Percentiles rank a stretch among this genome's conserved stretches.
Evolutionary conservation across 306 rosid genomes (phyloP).

Genomic region (Pyrus communis): DNA sequence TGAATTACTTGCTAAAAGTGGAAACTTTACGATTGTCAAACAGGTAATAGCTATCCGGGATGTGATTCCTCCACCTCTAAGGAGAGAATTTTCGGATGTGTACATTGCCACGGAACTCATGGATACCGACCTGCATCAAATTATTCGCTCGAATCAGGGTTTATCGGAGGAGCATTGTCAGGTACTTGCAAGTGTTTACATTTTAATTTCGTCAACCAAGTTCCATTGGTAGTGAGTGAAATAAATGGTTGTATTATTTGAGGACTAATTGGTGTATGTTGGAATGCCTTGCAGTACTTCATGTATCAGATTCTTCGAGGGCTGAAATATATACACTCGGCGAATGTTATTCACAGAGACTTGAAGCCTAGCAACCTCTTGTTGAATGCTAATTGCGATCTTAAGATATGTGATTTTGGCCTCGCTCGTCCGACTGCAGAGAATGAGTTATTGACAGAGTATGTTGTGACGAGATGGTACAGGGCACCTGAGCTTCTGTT

Average conservation of each 20-base stretch:
- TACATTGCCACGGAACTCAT: conserved; percentile 73
- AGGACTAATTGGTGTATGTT: conserved; percentile 16
- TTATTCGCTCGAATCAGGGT: conserved; percentile 83
- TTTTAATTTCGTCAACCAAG: not conserved
- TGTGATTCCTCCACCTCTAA: conserved; percentile 85
- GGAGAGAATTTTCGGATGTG: conserved; percentile 87
- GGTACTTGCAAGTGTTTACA: conserved; percentile 20
- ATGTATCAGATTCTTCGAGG: conserved; percentile 96
- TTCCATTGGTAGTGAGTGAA: not conserved
- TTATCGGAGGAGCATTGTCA: conserved; percentile 95
- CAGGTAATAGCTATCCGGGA: conserved; percentile 84
- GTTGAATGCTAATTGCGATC: conserved; percentile 84
- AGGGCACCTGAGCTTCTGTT: conserved; percentile 93
- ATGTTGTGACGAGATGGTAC: conserved; percentile 97
- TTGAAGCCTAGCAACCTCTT: conserved; percentile 88
- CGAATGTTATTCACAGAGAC: conserved; percentile 89
- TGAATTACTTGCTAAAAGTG: not conserved
- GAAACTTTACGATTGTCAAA: conserved; percentile 22
- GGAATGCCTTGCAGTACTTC: conserved; percentile 76
- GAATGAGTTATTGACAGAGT: conserved; percentile 85
- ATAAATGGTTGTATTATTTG: not conserved
- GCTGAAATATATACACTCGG: conserved; percentile 83
- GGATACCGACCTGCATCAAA: conserved; percentile 98
- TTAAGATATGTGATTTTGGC: conserved; percentile 92
- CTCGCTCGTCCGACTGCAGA: conserved; percentile 84